These are phyloP conservation scores for Mycena crocata DNA, from an alignment of 768 basidiomycete species.

Conservation along the genomic window DNA sequence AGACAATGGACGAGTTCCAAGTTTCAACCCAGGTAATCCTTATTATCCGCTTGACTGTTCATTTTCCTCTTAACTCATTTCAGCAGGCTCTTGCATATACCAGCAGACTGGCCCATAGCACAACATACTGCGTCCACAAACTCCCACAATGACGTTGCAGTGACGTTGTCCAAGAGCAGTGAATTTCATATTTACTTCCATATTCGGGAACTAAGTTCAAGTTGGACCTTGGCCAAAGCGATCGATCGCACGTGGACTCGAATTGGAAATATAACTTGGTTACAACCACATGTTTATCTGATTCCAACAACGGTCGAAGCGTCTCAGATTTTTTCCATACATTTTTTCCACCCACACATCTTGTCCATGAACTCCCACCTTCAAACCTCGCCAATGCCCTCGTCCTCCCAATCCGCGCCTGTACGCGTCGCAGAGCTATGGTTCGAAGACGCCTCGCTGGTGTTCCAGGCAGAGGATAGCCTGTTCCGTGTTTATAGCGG, in stretches of 20 bases:
- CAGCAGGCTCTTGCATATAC: too few relatives aligned
- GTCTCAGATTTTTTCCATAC: neutral
- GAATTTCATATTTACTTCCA: too few relatives aligned
- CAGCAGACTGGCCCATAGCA: too few relatives aligned
- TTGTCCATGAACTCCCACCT: neutral
- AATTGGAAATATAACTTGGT: neutral
- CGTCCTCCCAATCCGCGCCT: neutral
- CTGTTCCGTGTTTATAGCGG: conserved; percentile 26
- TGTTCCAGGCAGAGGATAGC: conserved; percentile 27
- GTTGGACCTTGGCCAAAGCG: neutral
- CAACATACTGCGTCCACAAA: too few relatives aligned
- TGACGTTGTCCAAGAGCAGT: too few relatives aligned
- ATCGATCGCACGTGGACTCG: conserved; percentile 12
- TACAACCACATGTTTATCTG: conserved; percentile 1
- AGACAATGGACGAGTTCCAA: too few relatives aligned
- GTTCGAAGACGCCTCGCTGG: conserved; percentile 28
- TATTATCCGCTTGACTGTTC: too few relatives aligned
- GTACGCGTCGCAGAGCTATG: conserved; percentile 18
- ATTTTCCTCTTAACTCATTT: too few relatives aligned
- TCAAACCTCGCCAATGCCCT: neutral
- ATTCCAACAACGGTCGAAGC: neutral
- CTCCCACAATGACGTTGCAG: too few relatives aligned
- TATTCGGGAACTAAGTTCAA: too few relatives aligned
- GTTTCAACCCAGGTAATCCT: too few relatives aligned
- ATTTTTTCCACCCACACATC: neutral